Evolutionary conservation across 1,139 yeast genomes (phyloP), one percentile per base, ranked within the genome.

Genomic region (Sugiyamaella novakii): DNA sequence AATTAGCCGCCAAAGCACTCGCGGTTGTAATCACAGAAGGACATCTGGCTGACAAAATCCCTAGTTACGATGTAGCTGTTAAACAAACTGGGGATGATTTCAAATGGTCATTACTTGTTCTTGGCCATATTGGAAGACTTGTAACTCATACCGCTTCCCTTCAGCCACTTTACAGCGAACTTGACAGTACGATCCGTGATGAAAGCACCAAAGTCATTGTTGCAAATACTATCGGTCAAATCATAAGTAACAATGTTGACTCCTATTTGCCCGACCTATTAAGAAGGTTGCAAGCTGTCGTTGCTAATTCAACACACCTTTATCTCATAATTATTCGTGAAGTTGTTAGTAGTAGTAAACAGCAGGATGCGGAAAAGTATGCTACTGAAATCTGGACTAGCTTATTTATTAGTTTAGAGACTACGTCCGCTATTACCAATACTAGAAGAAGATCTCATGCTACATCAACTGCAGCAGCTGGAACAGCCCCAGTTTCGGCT

Each of bases 151-250:
- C 63, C 8, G 54, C 66, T 27, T 62, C 65, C 1, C 53, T 75
- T 17, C 64, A 58, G 3, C 62, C 69, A 7, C 68, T 77, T 46
- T 62, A 72, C 43, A 52, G 58, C 2, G 61, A 53, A 19, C 39
- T 52, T 3, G 35, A 40, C 29, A 21, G 22, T 12, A 19, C 15
- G 10, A 53, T 56, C 19, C 47, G 59, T 3, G 76, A 77, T 41
- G 79, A 74, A 14, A 63, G 65, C 5, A 63, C 76, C 7, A 72
- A 72, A 47, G 54, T 68, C 17, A 78, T 78, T 5, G 74, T 83
- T 0, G 78, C 85, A 0, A 73, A 74, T 41, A 72, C 85, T 0
- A 65, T 81, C 33, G 85, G 87, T 0, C 72, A 76, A 11, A 62
- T 79, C 24, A 72, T 76, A 5, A 68, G 75, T 8, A 66, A 68